Evolutionary conservation across 331 rosid genomes (phyloP), one percentile per base, ranked within the genome.

Genomic region (Quercus lobata): DNA sequence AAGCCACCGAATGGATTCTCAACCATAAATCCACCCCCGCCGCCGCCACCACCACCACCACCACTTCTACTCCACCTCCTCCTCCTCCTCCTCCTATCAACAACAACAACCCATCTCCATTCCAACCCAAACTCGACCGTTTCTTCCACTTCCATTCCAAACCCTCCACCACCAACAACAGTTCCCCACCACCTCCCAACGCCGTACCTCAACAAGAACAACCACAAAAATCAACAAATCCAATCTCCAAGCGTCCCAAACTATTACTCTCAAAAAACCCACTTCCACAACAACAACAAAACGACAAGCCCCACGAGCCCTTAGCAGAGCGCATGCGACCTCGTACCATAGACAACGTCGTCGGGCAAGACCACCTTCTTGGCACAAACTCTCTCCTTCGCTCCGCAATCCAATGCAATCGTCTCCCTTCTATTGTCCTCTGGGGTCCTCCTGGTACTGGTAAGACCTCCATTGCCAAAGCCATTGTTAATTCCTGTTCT

Each of bases 391-490:
- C 97, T 29, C 89, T 93, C 24, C 92, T 93, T 63, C 92, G 91
- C 41, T 90, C 97, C 19, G 84, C 93, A 0, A 81, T 89, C 71
- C 85, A 87, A 25, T 85, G 92, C 27, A 82, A 84, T 55, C 92
- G 95, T 2, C 87, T 91, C 61, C 93, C 95, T 30, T 93, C 98
- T 10, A 75, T 91, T 49, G 76, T 93, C 74, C 49, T 93, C 19
- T 93, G 95, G 98, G 97, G 97, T 25, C 98, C 98, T 5, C 97
- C 97, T 0, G 98, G 97, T 37, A 86, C 92, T 18, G 98, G 97
- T 68, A 93, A 93, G 81, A 90, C 98, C 81, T 89, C 98, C 41
- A 83, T 93, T 27, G 98, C 98, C 49, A 88, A 76, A 84, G 90
- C 95, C 49, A 83, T 93, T 76, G 85, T 90, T 19, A 82, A 82